phyloP scores from a whole-genome alignment of 768 basidiomycete species.

The Termitomyces sp. region DNA sequence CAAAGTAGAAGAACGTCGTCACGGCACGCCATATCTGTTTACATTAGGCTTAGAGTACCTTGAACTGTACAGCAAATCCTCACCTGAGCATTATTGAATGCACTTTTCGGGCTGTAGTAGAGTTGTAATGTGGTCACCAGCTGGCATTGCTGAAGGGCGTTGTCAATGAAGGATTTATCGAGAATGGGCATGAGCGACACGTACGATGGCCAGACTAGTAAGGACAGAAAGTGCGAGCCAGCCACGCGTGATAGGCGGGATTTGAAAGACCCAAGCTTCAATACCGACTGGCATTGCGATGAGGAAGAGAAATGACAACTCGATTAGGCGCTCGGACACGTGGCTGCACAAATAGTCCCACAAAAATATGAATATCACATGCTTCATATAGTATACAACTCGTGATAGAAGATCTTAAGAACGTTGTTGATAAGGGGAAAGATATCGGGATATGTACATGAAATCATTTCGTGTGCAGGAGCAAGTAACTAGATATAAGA shows the following conservation, averaged over 20 bases:
- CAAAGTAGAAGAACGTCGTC: constrained; percentile 97
- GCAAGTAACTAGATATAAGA: neutral
- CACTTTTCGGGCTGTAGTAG: constrained; percentile 87
- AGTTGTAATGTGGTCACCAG: constrained; percentile 87
- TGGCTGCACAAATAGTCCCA: neutral
- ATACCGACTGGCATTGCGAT: constrained; percentile 72
- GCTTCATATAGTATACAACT: too few relatives aligned
- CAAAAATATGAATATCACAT: too few relatives aligned
- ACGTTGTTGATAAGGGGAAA: neutral
- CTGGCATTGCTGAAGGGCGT: constrained; percentile 74
- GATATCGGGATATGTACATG: neutral
- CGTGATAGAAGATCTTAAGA: neutral
- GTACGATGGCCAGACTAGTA: constrained; percentile 82
- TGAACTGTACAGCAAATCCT: constrained; percentile 12
- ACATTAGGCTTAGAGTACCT: constrained; percentile 1
- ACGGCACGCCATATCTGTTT: constrained; percentile 79
- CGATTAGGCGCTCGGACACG: constrained; percentile 9
- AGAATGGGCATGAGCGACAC: constrained; percentile 29
- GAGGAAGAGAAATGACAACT: neutral
- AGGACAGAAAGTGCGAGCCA: constrained; percentile 82
- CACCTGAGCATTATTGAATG: constrained; percentile 80
- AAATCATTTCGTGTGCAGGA: neutral
- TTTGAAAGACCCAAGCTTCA: constrained; percentile 88
- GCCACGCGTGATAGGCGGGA: constrained; percentile 85
- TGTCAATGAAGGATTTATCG: neutral